Conservation (phyloP, 192 early-diverging fungal species). For the Coemansia sp. region DNA sequence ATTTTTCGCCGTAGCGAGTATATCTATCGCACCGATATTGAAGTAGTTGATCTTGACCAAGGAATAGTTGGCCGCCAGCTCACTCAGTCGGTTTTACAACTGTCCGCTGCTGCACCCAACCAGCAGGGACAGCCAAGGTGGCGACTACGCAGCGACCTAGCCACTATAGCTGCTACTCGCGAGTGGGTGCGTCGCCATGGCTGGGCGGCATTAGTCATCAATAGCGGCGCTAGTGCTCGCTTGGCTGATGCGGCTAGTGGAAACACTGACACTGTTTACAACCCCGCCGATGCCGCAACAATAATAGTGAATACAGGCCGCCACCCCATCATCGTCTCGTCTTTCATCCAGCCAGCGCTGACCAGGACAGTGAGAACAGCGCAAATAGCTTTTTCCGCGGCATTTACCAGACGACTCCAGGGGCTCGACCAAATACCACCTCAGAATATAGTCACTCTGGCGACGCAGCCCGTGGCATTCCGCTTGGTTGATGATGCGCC, state of each 20-base stretch:
- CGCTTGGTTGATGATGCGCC: conserved; percentile 19
- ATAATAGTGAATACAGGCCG: conserved; percentile 13
- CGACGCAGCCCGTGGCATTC: conserved; percentile 6
- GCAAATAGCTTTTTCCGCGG: background rate
- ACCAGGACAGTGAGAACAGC: background rate
- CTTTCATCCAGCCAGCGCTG: conserved; percentile 6
- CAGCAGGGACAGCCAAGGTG: background rate
- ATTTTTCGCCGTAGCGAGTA: conserved; percentile 10
- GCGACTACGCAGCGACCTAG: background rate
- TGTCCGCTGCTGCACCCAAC: background rate
- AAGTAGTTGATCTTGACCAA: conserved; percentile 19
- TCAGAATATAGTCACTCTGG: background rate
- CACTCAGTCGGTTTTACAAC: background rate
- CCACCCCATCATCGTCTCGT: conserved; percentile 6
- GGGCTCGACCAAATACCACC: background rate
- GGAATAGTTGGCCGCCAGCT: conserved; percentile 10
- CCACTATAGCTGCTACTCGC: background rate
- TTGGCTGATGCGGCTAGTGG: conserved; percentile 5
- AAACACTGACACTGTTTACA: background rate
- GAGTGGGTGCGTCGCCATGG: conserved; percentile 20
- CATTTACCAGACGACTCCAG: background rate
- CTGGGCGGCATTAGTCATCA: conserved; percentile 38
- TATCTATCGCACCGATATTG: background rate
- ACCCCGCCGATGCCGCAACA: conserved; percentile 8
- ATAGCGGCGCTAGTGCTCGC: conserved; percentile 7